A percentile compares a stretch with the other conserved stretches of the same genome.
Evolutionary conservation across 495 filamentous ascomycete species (phyloP).

Genomic region (Thermothielavioides terrestris): DNA sequence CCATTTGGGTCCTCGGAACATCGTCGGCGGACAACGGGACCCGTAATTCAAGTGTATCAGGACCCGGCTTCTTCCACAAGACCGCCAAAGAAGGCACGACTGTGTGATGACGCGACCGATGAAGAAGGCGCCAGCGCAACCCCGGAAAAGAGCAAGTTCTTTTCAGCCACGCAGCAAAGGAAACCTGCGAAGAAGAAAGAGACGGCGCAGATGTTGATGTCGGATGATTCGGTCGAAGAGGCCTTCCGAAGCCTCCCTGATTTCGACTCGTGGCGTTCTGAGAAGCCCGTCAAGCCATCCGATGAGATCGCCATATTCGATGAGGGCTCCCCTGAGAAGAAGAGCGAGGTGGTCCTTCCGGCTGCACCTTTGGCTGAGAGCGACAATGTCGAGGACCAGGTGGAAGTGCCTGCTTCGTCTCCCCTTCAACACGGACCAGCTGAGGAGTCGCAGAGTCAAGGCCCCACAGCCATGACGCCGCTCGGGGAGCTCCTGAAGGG

Average conservation of each 20-base stretch:
- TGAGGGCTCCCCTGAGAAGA: constrained; percentile 8
- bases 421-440: constrained; percentile 1
- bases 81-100: constrained; percentile 42
- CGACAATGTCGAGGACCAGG: constrained; percentile 5
- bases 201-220: constrained; percentile 30
- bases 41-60: constrained; percentile 13
- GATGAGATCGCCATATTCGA: constrained; percentile 21
- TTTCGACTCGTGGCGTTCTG: constrained; percentile 10
- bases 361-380: neutral
- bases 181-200: constrained; percentile 10
- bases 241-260: constrained; percentile 36
- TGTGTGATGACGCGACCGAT: constrained; percentile 33
- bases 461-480: constrained; percentile 9
- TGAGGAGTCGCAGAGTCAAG: neutral
- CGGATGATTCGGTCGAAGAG: constrained; percentile 41
- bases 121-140: constrained; percentile 12
- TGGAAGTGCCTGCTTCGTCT: constrained; percentile 26
- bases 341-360: neutral
- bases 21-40: constrained; percentile 30
- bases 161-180: constrained; percentile 20
- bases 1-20: constrained; percentile 15
- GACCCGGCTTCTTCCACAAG: constrained; percentile 22
- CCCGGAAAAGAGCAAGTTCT: constrained; percentile 36
- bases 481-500: constrained; percentile 9
- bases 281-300: constrained; percentile 10